Percentiles rank a stretch among this genome's conserved stretches.
Conservation (phyloP, 768 basidiomycete species). For the Piloderma croceum region DNA sequence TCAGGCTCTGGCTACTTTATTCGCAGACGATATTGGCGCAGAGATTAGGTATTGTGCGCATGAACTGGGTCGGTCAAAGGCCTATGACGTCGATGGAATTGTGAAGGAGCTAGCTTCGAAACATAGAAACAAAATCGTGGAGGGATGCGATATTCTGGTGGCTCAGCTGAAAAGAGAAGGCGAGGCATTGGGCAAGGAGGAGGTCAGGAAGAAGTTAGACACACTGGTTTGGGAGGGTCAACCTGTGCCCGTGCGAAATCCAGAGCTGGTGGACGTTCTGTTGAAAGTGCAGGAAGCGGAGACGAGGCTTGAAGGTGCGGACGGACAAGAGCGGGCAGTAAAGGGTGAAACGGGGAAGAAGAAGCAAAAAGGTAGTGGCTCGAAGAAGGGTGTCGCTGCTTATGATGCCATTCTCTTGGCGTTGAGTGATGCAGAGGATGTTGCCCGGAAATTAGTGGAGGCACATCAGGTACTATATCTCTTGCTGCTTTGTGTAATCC, state of each 20-base stretch:
- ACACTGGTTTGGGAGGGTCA: constrained; percentile 75
- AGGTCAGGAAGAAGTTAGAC: constrained; percentile 49
- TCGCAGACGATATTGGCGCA: constrained; percentile 83
- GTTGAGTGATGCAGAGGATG: constrained; percentile 84
- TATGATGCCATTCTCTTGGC: constrained; percentile 84
- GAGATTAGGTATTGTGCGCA: constrained; percentile 92
- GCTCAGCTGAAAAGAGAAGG: constrained; percentile 44
- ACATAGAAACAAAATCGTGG: constrained; percentile 56
- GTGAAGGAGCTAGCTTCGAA: constrained; percentile 55
- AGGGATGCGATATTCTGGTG: constrained; percentile 53
- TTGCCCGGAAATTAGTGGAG: constrained; percentile 74
- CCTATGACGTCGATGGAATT: constrained; percentile 79
- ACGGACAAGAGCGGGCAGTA: constrained; percentile 21
- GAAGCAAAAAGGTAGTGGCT: constrained; percentile 34
- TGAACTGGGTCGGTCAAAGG: constrained; percentile 68
- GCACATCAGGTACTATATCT: constrained; percentile 61
- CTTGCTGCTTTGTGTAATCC: neutral
- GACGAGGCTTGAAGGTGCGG: constrained; percentile 41
- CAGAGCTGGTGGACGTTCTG: constrained; percentile 85
- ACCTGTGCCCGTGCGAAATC: constrained; percentile 80
- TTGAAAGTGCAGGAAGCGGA: constrained; percentile 79
- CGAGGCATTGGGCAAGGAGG: constrained; percentile 28
- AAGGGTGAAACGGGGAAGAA: constrained; percentile 33
- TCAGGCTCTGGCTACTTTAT: constrained; percentile 80
- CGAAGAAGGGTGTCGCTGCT: constrained; percentile 75